Evolutionary conservation across 495 filamentous ascomycete genomes (phyloP), one percentile per base, ranked within the genome.

Genomic region (Penicillium flavigenum): DNA sequence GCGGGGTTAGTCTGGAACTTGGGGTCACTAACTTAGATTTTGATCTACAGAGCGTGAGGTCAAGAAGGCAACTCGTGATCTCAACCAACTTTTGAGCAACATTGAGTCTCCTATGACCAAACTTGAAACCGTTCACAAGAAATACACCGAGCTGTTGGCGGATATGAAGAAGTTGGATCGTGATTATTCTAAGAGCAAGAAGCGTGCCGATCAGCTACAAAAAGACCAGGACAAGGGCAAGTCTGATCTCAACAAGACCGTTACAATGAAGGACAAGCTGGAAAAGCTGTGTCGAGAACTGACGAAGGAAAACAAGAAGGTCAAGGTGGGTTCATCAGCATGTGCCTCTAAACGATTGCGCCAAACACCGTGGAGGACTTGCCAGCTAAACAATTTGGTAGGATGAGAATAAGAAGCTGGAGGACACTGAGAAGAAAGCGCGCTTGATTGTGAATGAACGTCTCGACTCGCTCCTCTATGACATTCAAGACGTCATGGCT

Each of bases 101-200:
- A 89, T 95, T 75, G 89, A 92, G 67, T 81, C 81, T 16, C 83
- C 85, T 10, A 79, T 87, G 71, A 81, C 79, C 39, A 80, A 91
- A 62, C 87, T 98, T 57, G 94, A 98, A 24, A 83, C 87, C 19
- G 82, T 97, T 2, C 91, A 92, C 59, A 95, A 90, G 62, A 91
- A 91, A 65, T 97, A 92, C 57, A 89, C 89, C 44, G 92, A 98
- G 59, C 83, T 97, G 3, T 79, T 96, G 51, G 86, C 88, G 39
- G 91, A 96, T 55, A 95, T 98, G 91, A 96, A 96, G 65, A 86
- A 91, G 50, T 81, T 95, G 56, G 93, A 98, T 69, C 88, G 92
- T 29, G 94, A 98, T 53, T 90, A 96, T 65, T 80, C 88, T 41
- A 98, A 96, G 75, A 92, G 91, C 66, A 96, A 96, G 76, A 98